Evolutionary conservation across 306 rosid species (phyloP).

Genomic region (Calophaca sinica): DNA sequence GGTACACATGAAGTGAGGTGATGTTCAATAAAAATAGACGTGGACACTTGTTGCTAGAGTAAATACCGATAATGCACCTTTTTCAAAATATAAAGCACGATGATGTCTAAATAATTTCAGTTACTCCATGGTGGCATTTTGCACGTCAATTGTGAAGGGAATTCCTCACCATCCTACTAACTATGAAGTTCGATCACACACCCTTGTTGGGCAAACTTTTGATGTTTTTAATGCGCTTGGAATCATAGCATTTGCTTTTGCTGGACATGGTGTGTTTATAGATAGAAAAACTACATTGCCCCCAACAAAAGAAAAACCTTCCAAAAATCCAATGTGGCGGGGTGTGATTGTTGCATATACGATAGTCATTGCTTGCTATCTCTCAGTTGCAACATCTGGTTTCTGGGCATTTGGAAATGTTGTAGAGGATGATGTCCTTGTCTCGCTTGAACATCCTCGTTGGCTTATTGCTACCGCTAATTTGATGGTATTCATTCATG

Average conservation of each 20-base stretch:
- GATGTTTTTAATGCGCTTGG: conserved; percentile 62
- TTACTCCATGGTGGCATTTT: conserved; percentile 54
- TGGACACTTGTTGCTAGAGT: no score
- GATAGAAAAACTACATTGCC: conserved; percentile 77
- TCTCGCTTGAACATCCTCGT: conserved; percentile 56
- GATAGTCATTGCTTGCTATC: conserved; percentile 55
- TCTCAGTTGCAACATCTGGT: conserved; percentile 57
- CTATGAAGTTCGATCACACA: conserved; percentile 50
- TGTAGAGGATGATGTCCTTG: conserved; percentile 66
- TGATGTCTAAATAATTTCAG: conserved; percentile 37
- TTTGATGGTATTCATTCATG: no score
- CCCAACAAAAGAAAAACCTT: conserved; percentile 56
- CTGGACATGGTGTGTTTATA: conserved; percentile 62
- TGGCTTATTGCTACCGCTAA: conserved; percentile 50
- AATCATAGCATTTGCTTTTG: conserved; percentile 70
- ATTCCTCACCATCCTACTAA: not conserved
- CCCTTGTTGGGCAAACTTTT: conserved; percentile 34
- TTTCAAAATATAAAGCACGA: no score
- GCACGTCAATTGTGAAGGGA: conserved; percentile 48
- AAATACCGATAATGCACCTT: no score
- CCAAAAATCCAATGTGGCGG: conserved; percentile 68
- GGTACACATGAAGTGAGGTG: no score
- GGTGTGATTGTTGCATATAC: conserved; percentile 57
- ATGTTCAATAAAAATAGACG: no score
- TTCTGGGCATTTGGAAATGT: conserved; percentile 64